Conservation (phyloP, 805 yeast genomes). For the Dipodascus geniculatus region DNA sequence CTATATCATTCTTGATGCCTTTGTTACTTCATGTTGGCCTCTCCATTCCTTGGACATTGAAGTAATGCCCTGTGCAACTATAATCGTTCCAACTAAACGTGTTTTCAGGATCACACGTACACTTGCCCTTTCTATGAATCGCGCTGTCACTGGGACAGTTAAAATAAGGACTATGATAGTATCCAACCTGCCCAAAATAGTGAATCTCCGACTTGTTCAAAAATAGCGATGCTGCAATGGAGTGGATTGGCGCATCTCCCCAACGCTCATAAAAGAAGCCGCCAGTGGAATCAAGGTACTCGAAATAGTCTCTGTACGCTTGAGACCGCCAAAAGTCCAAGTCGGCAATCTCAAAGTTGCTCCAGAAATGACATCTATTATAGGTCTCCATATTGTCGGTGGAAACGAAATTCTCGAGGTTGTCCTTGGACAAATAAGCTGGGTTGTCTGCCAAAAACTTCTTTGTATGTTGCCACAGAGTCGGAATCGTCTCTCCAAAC, state of each 20-base stretch:
- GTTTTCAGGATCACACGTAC: conserved; percentile 61
- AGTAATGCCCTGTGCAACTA: conserved; percentile 28
- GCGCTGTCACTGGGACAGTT: conserved; percentile 40
- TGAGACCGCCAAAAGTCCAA: conserved; percentile 47
- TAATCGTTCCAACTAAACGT: conserved; percentile 31
- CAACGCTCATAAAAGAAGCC: conserved; percentile 68
- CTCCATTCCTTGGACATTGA: conserved; percentile 19
- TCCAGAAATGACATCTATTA: conserved; percentile 84
- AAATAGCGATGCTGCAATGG: conserved; percentile 49
- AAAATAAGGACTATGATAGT: conserved; percentile 43
- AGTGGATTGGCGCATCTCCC: conserved; percentile 72
- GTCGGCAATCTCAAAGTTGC: conserved; percentile 58
- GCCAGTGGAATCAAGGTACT: conserved; percentile 45
- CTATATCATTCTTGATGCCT: too few relatives aligned
- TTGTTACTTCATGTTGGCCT: conserved; percentile 25
- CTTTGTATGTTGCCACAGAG: conserved; percentile 66
- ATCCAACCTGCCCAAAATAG: conserved; percentile 49
- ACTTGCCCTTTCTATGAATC: conserved; percentile 45
- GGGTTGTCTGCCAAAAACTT: conserved; percentile 52
- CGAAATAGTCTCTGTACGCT: conserved; percentile 43
- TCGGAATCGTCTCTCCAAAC: conserved; percentile 55
- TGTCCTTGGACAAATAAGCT: conserved; percentile 44
- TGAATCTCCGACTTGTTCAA: conserved; percentile 41
- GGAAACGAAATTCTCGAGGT: conserved; percentile 59
- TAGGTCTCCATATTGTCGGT: conserved; percentile 59